Evolutionary conservation across 495 filamentous ascomycete genomes (phyloP), one percentile per base, ranked within the genome.

Genomic region (Neurospora sp.): DNA sequence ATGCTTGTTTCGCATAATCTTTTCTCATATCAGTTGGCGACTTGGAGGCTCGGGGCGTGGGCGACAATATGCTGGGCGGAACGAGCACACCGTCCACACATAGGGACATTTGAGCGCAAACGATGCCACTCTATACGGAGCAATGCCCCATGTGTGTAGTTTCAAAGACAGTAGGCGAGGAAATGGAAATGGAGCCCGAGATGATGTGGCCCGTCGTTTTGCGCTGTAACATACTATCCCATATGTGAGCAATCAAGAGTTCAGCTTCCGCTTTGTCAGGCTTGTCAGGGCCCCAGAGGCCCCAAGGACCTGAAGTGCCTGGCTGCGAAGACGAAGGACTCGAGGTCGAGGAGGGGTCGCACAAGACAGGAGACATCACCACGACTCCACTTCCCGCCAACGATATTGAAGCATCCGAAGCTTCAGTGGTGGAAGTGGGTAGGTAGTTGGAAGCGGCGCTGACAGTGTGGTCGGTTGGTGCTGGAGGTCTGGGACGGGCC

Each of bases 61-160:
- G 22, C 53, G 53, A 61, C 53, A 61, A 65, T 61, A 65, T 75
- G 75, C 77, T 78, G 72, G 59, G 71, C 75, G 72, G 75, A 70
- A 76, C 41, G 72, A 73, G 70, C 42, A 75, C 71, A 75, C 69
- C 27, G 76, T 70, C 70, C 69, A 75, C 72, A 72, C 65, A 18
- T 35, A 27, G 53, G 27, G 12, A 65, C 12, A 35, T 35, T 65
- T 18, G 27, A 65, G 53, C 53, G 27, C 53, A 27, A 65, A 35
- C 27, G 27, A 65, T 65, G 53, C 53, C 53, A 65, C 27, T 65
- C 53, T 65, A 16, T 35, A 65, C 27, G 53, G 53, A 65, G 53
- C 27, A 65, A 65, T 35, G 53, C 53, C 53, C 53, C 53, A 35
- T 35, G 53, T 35, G 53, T 37, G 53, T 35, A 65, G 53, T 65